Base-by-base conservation (phyloP, 192 early-diverging fungal species). In the Coemansia sp. region DNA sequence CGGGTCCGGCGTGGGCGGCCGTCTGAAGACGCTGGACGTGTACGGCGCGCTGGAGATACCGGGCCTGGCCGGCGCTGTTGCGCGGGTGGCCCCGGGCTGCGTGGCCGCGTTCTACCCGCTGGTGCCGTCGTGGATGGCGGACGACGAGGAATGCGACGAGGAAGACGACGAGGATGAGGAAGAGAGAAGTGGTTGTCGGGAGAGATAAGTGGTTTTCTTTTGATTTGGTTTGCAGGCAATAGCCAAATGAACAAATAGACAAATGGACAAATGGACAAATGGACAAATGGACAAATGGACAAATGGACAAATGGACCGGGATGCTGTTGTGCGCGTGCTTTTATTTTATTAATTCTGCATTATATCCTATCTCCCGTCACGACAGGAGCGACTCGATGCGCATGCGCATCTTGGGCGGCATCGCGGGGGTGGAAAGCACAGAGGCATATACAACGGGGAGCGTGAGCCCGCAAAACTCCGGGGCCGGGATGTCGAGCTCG, bases 371-470 rank as follows among this genome's bases (percentile, higher is more conserved):
- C 7, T 6, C 3, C 19, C 11, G 27, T 50, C 46, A 68, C 0
- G 69, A 62, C 16, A 78, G 14, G 3, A 78, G 56, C 8, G 75
- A 65, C 9, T 63, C 60, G 10, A 78, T 78, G 18, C 70, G 62
- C 69, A 78, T 72, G 18, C 75, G 69, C 62, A 66, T 58, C 30
- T 64, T 60, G 13, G 46, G 28, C 2, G 69, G 63, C 59, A 72
- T 35, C 4, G 19, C 60, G 9, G 58, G 11, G 6, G 69, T 45
- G 25, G 50, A 54, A 25, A 60, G 30, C 27, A 69, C 45, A 0
- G 75, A 61, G 0, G 75, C 69, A 22, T 72, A 78, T 7, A 69
- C 75, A 6, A 69, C 66, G 4, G 75, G 75, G 30, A 78, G 56
- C 0, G 75, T 72, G 16, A 56, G 65, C 7, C 66, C 75, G 51